Percentiles rank a stretch among this genome's conserved stretches.
phyloP scores from a whole-genome alignment of 495 filamentous ascomycete genomes.

The Daldinia decipiens region DNA sequence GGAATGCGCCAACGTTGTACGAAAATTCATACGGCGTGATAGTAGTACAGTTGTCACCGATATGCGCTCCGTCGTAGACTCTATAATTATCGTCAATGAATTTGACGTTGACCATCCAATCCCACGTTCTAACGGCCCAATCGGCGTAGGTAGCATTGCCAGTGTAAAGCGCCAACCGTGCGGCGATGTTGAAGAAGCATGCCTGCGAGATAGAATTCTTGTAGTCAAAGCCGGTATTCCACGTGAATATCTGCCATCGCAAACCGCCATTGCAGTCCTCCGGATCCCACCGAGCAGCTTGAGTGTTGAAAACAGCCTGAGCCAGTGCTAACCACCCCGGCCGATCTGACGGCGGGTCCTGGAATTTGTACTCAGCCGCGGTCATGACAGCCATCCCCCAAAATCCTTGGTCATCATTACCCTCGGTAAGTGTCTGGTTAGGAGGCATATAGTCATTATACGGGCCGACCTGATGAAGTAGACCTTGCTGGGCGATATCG shows the following conservation, averaged over 20 bases:
- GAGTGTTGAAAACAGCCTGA: conserved; percentile 84
- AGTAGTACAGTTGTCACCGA: conserved; percentile 60
- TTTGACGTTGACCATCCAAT: conserved; percentile 67
- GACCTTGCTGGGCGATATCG: conserved; percentile 59
- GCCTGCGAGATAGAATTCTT: conserved; percentile 80
- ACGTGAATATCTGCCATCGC: conserved; percentile 82
- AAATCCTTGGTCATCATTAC: conserved; percentile 75
- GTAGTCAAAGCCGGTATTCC: conserved; percentile 79
- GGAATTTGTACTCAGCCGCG: conserved; percentile 71
- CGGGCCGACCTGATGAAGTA: conserved; percentile 69
- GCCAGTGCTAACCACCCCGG: conserved; percentile 82
- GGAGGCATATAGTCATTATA: conserved; percentile 68
- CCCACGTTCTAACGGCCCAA: conserved; percentile 75
- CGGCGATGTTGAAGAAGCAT: conserved; percentile 74
- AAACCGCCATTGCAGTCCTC: conserved; percentile 77
- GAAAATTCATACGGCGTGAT: conserved; percentile 69
- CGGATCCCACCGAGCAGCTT: conserved; percentile 71
- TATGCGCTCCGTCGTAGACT: conserved; percentile 68
- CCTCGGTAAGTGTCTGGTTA: conserved; percentile 70
- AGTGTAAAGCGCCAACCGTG: conserved; percentile 77
- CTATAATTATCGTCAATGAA: conserved; percentile 62
- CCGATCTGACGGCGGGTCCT: conserved; percentile 64
- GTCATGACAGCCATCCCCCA: conserved; percentile 77
- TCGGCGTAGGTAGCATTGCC: conserved; percentile 73
- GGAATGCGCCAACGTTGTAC: conserved; percentile 74